A percentile compares a stretch with the other conserved stretches of the same genome.
Evolutionary conservation across 179 eudicot genomes (phyloP).

Genomic region (Silene coronaria): DNA sequence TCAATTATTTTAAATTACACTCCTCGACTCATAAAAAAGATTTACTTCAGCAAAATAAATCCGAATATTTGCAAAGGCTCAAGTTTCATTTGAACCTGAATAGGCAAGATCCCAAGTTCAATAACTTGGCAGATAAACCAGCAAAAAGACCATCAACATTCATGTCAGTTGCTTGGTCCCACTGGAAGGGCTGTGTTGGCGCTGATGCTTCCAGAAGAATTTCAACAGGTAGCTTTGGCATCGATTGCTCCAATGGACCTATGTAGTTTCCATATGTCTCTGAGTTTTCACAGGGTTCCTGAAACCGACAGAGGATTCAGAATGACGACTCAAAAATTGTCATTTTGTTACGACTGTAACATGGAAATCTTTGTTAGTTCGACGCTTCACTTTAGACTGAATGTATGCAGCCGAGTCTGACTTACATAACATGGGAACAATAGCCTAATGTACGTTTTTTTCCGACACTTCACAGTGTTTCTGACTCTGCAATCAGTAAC

Average conservation of each 20-base stretch:
- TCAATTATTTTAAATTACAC: not conserved
- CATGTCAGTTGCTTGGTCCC: slow-evolving; percentile 68
- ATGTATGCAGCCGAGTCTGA: too few relatives aligned
- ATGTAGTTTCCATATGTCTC: slow-evolving; percentile 35
- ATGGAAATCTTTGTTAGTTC: not conserved
- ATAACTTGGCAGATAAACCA: slow-evolving; percentile 18
- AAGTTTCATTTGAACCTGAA: slow-evolving; percentile 9
- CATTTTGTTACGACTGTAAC: not conserved
- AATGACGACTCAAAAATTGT: not conserved
- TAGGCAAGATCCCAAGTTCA: slow-evolving; percentile 8
- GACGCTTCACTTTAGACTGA: not conserved
- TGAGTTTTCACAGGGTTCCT: slow-evolving; percentile 50
- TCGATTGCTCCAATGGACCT: slow-evolving; percentile 46
- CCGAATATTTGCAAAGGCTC: not conserved
- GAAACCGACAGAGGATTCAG: slow-evolving; percentile 8
- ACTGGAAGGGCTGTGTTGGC: slow-evolving; percentile 52
- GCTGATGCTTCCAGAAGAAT: slow-evolving; percentile 56
- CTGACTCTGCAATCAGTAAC: too few relatives aligned
- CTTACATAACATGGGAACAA: too few relatives aligned
- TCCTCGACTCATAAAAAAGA: not conserved
- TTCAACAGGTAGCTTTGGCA: slow-evolving; percentile 52
- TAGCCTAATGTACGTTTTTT: too few relatives aligned
- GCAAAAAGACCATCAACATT: slow-evolving; percentile 45
- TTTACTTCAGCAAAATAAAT: not conserved
- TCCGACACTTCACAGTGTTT: not conserved